Conservation (phyloP, 768 basidiomycete genomes). For the Hypholoma fasciculare region DNA sequence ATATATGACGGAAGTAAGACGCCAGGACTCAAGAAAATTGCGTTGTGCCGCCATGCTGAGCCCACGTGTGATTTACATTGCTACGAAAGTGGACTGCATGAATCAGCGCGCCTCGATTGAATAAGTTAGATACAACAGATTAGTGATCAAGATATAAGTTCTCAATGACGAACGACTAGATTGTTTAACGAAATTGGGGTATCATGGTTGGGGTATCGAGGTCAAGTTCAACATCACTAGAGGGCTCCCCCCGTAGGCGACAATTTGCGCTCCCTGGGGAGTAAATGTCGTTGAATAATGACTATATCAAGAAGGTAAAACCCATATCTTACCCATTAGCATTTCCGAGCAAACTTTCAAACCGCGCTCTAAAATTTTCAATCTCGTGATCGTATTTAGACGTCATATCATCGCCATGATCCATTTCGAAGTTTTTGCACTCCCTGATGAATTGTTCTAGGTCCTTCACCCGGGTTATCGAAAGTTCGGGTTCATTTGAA, state of each 20-base stretch:
- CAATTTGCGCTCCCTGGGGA: conserved; percentile 14
- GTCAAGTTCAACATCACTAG: background rate
- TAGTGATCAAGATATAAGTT: too few relatives aligned
- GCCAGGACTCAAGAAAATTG: too few relatives aligned
- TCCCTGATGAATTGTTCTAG: conserved; percentile 70
- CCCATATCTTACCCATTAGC: conserved; percentile 22
- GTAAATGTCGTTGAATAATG: background rate
- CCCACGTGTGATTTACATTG: too few relatives aligned
- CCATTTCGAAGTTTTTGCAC: conserved; percentile 54
- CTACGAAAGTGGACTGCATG: too few relatives aligned
- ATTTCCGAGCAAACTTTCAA: conserved; percentile 31
- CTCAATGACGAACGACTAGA: too few relatives aligned
- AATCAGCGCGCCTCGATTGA: too few relatives aligned
- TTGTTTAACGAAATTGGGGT: too few relatives aligned
- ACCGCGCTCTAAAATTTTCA: conserved; percentile 18
- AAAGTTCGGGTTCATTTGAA: conserved; percentile 68
- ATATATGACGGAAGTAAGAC: too few relatives aligned
- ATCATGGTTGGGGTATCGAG: too few relatives aligned
- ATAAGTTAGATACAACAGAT: too few relatives aligned
- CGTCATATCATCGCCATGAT: conserved; percentile 46
- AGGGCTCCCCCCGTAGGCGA: conserved; percentile 5
- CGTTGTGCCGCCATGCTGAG: too few relatives aligned
- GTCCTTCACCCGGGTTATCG: conserved; percentile 53
- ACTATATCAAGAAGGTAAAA: background rate
- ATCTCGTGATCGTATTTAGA: conserved; percentile 35